Evolutionary conservation across 306 rosid species (phyloP).

Genomic region (Herpetospermum pedunculosum): DNA sequence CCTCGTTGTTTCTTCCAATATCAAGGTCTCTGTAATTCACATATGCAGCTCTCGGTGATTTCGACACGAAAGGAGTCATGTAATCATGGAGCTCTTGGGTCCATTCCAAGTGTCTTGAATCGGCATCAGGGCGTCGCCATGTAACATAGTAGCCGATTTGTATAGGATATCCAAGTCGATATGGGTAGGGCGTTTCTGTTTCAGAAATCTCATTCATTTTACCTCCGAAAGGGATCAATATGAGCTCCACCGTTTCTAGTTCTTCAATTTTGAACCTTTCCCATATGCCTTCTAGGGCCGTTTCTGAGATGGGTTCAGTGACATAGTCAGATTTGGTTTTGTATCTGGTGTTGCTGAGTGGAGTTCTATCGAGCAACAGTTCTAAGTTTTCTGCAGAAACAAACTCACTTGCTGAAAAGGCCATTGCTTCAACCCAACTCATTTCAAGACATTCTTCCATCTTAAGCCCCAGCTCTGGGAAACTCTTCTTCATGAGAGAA

Average conservation of each 20-base stretch:
- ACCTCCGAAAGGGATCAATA: constrained; percentile 67
- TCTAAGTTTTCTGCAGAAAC: constrained; percentile 21
- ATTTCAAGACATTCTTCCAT: background rate
- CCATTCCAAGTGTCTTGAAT: constrained; percentile 11
- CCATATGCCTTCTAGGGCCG: constrained; percentile 33
- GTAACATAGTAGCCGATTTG: constrained; percentile 35
- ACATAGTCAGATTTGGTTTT: constrained; percentile 62
- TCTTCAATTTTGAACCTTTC: constrained; percentile 22
- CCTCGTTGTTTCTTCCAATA: background rate
- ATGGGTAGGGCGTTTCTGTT: constrained; percentile 49
- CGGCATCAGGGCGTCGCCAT: constrained; percentile 34
- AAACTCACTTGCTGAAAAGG: constrained; percentile 24
- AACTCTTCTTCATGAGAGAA: background rate
- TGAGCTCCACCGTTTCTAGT: constrained; percentile 20
- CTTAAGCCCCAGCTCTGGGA: background rate
- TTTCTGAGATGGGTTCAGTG: constrained; percentile 36
- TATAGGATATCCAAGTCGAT: constrained; percentile 48
- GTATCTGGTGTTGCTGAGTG: constrained; percentile 26
- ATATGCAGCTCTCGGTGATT: background rate
- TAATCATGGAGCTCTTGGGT: background rate
- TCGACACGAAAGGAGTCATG: background rate
- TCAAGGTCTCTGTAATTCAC: background rate
- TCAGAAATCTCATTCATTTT: constrained; percentile 48
- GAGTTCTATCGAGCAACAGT: constrained; percentile 31
- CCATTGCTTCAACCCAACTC: constrained; percentile 45